phyloP scores from a whole-genome alignment of 768 basidiomycete species.

The Xerocomus brunneocitrinus region DNA sequence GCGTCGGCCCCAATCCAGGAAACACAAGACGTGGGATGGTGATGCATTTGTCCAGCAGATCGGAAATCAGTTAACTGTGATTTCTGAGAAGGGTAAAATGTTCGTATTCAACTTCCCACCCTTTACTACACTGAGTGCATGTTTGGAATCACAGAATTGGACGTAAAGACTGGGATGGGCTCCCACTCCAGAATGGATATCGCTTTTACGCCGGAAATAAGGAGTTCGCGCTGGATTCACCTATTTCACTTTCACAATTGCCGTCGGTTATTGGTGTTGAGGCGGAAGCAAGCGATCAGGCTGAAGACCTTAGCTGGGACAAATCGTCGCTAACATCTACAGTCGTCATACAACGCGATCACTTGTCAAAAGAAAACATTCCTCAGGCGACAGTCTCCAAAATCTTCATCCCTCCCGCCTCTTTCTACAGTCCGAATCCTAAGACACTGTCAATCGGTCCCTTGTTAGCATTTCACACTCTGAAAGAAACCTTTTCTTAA shows the following conservation, averaged over 20 bases:
- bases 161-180: slow-evolving; percentile 56
- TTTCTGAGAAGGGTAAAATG: slow-evolving; percentile 71
- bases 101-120: slow-evolving; percentile 25
- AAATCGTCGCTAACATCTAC: slow-evolving; percentile 14
- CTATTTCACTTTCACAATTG: slow-evolving; percentile 47
- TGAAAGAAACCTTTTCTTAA: background rate
- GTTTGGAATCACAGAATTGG: slow-evolving; percentile 47
- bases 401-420: slow-evolving; percentile 48
- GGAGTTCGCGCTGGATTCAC: slow-evolving; percentile 57
- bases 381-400: slow-evolving; percentile 11
- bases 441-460: slow-evolving; percentile 27
- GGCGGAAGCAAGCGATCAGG: slow-evolving; percentile 20
- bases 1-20: slow-evolving; percentile 68
- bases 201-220: slow-evolving; percentile 48
- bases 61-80: slow-evolving; percentile 51
- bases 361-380: slow-evolving; percentile 19
- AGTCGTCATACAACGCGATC: slow-evolving; percentile 1
- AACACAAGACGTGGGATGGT: slow-evolving; percentile 86
- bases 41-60: slow-evolving; percentile 58
- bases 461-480: slow-evolving; percentile 11
- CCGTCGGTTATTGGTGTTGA: slow-evolving; percentile 40
- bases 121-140: slow-evolving; percentile 5
- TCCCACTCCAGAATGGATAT: slow-evolving; percentile 39
- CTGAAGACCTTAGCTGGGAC: slow-evolving; percentile 13
- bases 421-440: slow-evolving; percentile 53